Percentiles rank a stretch among this genome's conserved stretches.
Conservation (phyloP, 2,329 filamentous ascomycete genomes). For the Hortaea werneckii region DNA sequence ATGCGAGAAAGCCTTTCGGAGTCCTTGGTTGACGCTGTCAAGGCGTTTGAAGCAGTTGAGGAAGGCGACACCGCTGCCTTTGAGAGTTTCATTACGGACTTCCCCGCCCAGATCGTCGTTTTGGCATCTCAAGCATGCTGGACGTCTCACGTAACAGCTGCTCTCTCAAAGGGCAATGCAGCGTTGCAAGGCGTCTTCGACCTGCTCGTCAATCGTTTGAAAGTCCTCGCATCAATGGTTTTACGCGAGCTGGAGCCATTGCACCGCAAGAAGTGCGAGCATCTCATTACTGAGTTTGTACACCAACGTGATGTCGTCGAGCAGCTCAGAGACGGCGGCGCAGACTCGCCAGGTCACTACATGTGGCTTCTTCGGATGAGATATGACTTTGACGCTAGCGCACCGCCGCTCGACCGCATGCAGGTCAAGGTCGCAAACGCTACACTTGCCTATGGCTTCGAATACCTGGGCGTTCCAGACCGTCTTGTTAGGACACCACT, state of each 20-base stretch:
- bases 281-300: slow-evolving; percentile 96
- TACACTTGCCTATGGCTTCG: slow-evolving; percentile 88
- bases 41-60: slow-evolving; percentile 62
- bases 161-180: slow-evolving; percentile 61
- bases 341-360: slow-evolving; percentile 68
- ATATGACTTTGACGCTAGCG: slow-evolving; percentile 75
- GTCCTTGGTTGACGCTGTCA: slow-evolving; percentile 74
- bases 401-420: slow-evolving; percentile 72
- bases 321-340: slow-evolving; percentile 67
- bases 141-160: slow-evolving; percentile 76
- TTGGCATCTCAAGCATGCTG: slow-evolving; percentile 88
- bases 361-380: slow-evolving; percentile 96
- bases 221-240: slow-evolving; percentile 78
- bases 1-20: slow-evolving; percentile 95
- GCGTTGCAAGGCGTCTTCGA: slow-evolving; percentile 63
- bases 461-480: slow-evolving; percentile 94
- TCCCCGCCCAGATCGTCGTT: slow-evolving; percentile 90
- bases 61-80: slow-evolving; percentile 61
- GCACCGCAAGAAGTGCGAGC: slow-evolving; percentile 91
- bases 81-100: slow-evolving; percentile 69
- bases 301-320: slow-evolving; percentile 92
- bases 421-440: slow-evolving; percentile 96
- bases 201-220: slow-evolving; percentile 73
- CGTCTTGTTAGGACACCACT: slow-evolving; percentile 92
- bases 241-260: slow-evolving; percentile 80